These are phyloP conservation scores for Lichtheimia hyalospora DNA, from an alignment of 371 early-diverging fungal genomes.

Conservation along the genomic window DNA sequence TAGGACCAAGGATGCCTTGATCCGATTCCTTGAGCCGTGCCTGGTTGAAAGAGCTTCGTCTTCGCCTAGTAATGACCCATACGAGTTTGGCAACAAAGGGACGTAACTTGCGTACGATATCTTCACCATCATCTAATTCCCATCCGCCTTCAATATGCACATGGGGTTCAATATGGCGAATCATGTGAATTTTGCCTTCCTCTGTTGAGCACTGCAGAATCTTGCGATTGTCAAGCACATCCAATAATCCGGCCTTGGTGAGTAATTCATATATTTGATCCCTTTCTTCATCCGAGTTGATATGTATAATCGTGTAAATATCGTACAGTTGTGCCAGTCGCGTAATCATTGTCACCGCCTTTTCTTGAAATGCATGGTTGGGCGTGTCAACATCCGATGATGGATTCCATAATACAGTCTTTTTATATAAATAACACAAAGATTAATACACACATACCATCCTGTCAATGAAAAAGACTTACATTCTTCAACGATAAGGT, in stretches of 20 bases:
- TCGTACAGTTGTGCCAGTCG: conserved; percentile 34
- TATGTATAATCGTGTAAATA: conserved; percentile 41
- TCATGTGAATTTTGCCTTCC: conserved; percentile 50
- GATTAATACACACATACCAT: no score
- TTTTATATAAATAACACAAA: not conserved
- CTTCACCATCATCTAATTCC: conserved; percentile 53
- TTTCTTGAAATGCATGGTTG: conserved; percentile 46
- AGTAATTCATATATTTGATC: conserved; percentile 28
- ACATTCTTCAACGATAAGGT: conserved; percentile 52
- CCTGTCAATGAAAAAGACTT: conserved; percentile 2
- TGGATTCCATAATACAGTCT: conserved; percentile 55
- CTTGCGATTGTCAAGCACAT: conserved; percentile 14
- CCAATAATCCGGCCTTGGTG: conserved; percentile 8
- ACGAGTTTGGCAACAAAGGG: conserved; percentile 41
- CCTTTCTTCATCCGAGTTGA: conserved; percentile 40
- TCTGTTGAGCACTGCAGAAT: conserved; percentile 44
- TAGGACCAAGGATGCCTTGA: conserved; percentile 29
- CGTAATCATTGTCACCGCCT: conserved; percentile 24
- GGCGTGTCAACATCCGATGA: conserved; percentile 48
- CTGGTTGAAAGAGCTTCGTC: conserved; percentile 30
- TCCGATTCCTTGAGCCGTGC: conserved; percentile 28
- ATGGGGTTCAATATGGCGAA: conserved; percentile 46
- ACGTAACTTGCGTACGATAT: conserved; percentile 39
- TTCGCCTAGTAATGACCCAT: conserved; percentile 42
- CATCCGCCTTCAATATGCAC: conserved; percentile 57